Evolutionary conservation across 106 monocot genomes (phyloP), one percentile per base, ranked within the genome.

Genomic region (Triglochin maritima): DNA sequence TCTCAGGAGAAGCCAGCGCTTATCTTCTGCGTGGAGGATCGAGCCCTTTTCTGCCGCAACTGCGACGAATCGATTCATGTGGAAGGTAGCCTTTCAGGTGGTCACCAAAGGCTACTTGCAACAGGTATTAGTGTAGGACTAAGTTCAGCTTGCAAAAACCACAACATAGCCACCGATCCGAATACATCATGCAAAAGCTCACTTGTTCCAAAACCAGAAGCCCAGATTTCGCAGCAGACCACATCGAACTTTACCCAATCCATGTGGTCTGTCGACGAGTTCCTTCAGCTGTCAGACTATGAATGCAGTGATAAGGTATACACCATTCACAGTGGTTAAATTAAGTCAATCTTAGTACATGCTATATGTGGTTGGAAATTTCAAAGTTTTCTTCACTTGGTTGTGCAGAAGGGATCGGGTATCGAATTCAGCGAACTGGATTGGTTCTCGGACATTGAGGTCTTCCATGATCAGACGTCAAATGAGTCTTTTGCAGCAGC

Each of bases 21-120:
- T 54, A 83, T 96, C 41, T 96, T 96, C 83, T 96, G 95, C 46
- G 80, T 90, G 74, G 95, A 96, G 74, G 95, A 96, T 44, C 77
- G 95, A 67, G 90, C 95, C n/a, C 87, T 96, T 3, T 83, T 96
- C 71, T 96, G 95, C 58, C 66, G 74, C 10, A 79, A 84, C 44
- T 96, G 95, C 58, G 90, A 96, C 57, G 95, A 83, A 76, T 47
- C 83, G 11, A 79, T 96, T 66, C 95, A 96, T 46, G 58, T 96
- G 6, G 67, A 81, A 3, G 87, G 83, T 3, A 81, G 69, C 9
- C 84, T 91, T 4, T 80, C 90, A 4, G 95, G 83, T 14, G 63
- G 81, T 3, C 95, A 96, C 72, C 90, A 88, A 44, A 83, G 95
- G 7, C 72, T 86, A 56, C 82, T 96, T 0, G 85, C 90, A 6